Conservation (phyloP, 352 stramenopile species). For the Phytophthora tubulina region DNA sequence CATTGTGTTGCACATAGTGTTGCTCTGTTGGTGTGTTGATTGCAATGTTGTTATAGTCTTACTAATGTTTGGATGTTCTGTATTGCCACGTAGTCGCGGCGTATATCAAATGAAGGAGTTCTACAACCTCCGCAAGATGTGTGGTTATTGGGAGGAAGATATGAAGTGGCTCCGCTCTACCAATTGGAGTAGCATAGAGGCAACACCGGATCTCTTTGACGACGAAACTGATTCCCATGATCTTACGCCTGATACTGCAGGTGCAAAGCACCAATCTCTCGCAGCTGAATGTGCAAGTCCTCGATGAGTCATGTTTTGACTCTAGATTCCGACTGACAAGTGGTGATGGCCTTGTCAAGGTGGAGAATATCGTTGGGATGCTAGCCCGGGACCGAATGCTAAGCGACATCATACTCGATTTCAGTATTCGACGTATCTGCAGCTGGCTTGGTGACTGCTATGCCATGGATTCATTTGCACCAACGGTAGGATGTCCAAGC, state of each 20-base stretch:
- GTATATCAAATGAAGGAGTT: constrained; percentile 3
- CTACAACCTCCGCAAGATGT: constrained; percentile 12
- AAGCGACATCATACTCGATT: too few species aligned
- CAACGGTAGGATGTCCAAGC: too few species aligned
- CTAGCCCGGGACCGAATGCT: too few species aligned
- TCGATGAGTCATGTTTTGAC: background rate
- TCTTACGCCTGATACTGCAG: background rate
- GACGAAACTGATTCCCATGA: constrained; percentile 4
- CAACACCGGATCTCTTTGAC: constrained; percentile 10
- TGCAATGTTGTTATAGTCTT: background rate
- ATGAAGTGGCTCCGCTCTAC: constrained; percentile 2
- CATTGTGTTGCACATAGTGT: background rate
- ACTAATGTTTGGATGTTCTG: background rate
- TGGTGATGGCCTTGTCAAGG: too few species aligned
- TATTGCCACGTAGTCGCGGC: background rate
- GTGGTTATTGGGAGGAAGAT: background rate
- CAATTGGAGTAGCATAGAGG: constrained; percentile 1
- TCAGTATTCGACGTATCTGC: too few species aligned
- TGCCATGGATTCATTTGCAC: too few species aligned
- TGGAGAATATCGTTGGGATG: too few species aligned
- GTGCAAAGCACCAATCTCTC: background rate
- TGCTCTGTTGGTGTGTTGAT: constrained; percentile 5
- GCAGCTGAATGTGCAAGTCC: background rate
- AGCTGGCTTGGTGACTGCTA: too few species aligned
- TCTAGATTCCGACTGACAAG: too few species aligned